A percentile compares a stretch with the other conserved stretches of the same genome.
Conservation (phyloP, 441 rosid genomes). For the Metrosideros polymorpha region DNA sequence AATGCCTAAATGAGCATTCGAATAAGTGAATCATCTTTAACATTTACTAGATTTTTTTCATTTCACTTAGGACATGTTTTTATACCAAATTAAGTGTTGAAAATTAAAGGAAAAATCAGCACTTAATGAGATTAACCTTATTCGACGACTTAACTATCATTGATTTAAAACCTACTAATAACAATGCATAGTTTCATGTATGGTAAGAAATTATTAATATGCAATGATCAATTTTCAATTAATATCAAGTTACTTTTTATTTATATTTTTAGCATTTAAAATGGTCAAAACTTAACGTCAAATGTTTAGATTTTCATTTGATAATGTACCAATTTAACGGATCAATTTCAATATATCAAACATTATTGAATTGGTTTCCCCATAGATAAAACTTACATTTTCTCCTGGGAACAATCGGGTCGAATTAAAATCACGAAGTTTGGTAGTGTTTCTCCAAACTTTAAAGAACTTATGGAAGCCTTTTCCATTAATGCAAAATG, state of each 20-base stretch:
- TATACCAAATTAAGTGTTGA: not conserved
- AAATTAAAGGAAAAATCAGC: fast-evolving
- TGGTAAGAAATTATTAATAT: not conserved
- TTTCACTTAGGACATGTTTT: not conserved
- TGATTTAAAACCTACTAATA: not conserved
- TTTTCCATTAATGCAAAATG: not conserved
- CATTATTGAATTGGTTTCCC: not conserved
- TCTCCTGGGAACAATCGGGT: not conserved
- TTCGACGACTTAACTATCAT: not conserved
- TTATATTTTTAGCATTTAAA: not conserved
- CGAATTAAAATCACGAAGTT: not conserved
- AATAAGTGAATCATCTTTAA: not conserved
- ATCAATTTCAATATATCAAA: not conserved
- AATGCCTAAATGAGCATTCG: not conserved
- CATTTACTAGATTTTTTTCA: not conserved
- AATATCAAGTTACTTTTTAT: not conserved
- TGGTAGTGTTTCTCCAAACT: not conserved
- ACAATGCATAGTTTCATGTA: not conserved
- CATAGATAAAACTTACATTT: not conserved
- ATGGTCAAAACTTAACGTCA: not conserved
- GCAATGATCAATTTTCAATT: not conserved
- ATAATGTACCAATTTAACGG: not conserved
- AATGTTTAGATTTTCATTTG: not conserved
- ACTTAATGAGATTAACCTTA: not conserved
- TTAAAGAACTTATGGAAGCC: not conserved